These are phyloP conservation scores for Trametes coccinea DNA, from an alignment of 768 basidiomycete species.

Conservation along the genomic window DNA sequence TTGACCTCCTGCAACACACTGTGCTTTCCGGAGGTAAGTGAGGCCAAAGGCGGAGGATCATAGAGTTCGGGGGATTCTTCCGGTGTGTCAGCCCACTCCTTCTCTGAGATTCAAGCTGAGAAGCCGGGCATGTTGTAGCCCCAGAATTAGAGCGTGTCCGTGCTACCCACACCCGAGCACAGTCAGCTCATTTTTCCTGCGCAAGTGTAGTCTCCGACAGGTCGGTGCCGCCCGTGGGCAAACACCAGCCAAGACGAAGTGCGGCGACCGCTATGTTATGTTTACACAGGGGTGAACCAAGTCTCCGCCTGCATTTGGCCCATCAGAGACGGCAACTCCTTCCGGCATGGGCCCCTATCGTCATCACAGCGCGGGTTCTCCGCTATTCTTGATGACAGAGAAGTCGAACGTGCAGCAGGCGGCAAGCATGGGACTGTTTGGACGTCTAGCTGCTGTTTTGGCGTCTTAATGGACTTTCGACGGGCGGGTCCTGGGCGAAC, in stretches of 20 bases:
- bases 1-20: background rate
- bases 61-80: background rate
- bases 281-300: background rate
- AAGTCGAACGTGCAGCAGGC: background rate
- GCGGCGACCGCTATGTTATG: no score
- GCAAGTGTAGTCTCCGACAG: background rate
- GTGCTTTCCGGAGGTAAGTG: background rate
- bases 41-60: background rate
- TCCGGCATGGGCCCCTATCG: conserved; percentile 5
- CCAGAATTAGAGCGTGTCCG: background rate
- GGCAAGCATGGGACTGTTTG: background rate
- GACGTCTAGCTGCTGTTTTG: background rate
- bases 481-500: conserved; percentile 5
- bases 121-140: background rate
- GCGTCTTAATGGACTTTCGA: background rate
- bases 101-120: conserved; percentile 10
- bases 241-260: background rate
- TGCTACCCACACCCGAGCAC: background rate
- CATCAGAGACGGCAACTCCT: conserved; percentile 1
- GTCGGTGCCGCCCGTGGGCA: background rate
- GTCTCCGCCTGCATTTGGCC: background rate
- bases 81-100: conserved; percentile 6
- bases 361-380: conserved; percentile 5
- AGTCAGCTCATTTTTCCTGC: background rate
- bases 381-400: conserved; percentile 1